Conservation (phyloP, 371 early-diverging fungal genomes). For the Mucor indicus region DNA sequence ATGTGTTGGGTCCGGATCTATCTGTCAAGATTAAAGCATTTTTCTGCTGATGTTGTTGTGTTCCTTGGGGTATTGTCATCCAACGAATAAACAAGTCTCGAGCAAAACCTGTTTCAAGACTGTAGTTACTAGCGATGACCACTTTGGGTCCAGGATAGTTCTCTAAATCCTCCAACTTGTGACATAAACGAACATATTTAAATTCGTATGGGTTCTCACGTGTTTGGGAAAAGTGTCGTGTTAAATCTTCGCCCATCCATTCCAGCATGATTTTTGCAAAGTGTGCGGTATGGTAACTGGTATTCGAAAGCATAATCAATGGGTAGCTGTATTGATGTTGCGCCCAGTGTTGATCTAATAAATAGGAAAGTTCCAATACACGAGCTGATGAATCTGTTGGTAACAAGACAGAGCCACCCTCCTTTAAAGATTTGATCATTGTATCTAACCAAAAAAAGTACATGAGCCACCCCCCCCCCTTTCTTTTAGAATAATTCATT, state of each 20-base stretch:
- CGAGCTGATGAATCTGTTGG: slow-evolving; percentile 90
- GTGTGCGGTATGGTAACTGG: slow-evolving; percentile 71
- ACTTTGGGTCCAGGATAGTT: slow-evolving; percentile 74
- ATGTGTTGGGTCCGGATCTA: slow-evolving; percentile 68
- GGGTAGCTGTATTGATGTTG: slow-evolving; percentile 64
- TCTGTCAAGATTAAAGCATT: slow-evolving; percentile 81
- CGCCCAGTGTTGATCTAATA: slow-evolving; percentile 87
- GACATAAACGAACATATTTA: slow-evolving; percentile 68
- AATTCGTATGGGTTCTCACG: slow-evolving; percentile 91
- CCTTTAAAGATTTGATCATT: slow-evolving; percentile 56
- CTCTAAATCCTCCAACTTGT: slow-evolving; percentile 71
- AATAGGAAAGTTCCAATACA: slow-evolving; percentile 87
- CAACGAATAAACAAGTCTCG: slow-evolving; percentile 76
- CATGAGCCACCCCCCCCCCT: no score
- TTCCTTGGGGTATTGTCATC: slow-evolving; percentile 34
- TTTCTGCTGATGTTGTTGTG: not conserved
- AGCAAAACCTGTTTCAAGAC: slow-evolving; percentile 81
- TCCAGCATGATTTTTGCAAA: slow-evolving; percentile 90
- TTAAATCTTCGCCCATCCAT: slow-evolving; percentile 93
- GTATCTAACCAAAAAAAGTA: slow-evolving; percentile 40
- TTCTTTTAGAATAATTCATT: slow-evolving; percentile 1
- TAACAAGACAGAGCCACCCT: slow-evolving; percentile 82
- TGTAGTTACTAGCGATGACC: slow-evolving; percentile 75
- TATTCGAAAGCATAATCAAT: slow-evolving; percentile 75
- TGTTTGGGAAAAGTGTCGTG: slow-evolving; percentile 63